A percentile compares a stretch with the other conserved stretches of the same genome.
phyloP scores from a whole-genome alignment of 495 filamentous ascomycete genomes.

The Penicillium salamii region DNA sequence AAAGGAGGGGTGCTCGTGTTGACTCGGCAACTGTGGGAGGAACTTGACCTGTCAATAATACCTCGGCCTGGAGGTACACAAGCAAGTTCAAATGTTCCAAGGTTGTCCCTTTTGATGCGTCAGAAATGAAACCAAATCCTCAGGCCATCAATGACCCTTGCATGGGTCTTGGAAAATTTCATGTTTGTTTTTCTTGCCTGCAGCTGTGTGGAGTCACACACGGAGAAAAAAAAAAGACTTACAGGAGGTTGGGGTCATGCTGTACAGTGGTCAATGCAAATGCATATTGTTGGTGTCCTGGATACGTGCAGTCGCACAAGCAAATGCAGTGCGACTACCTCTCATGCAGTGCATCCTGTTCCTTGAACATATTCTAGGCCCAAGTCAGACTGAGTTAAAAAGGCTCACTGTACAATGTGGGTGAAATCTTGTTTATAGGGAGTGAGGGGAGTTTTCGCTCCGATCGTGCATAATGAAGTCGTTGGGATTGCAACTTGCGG shows the following conservation, averaged over 20 bases:
- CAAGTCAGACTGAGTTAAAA: not conserved
- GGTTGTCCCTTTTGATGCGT: not conserved
- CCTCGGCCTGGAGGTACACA: no score
- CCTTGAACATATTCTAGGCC: not conserved
- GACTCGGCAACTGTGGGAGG: constrained; percentile 17
- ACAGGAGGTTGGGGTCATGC: constrained; percentile 12
- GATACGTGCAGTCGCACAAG: constrained; percentile 1
- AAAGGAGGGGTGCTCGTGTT: constrained; percentile 7
- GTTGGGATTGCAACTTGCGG: no score
- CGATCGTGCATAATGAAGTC: not conserved
- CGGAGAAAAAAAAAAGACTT: constrained; percentile 22
- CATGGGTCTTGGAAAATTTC: constrained; percentile 1
- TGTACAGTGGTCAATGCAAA: constrained; percentile 6
- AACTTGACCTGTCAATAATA: constrained; percentile 13
- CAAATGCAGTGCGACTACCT: not conserved
- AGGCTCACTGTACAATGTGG: not conserved
- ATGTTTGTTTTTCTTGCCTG: constrained; percentile 4
- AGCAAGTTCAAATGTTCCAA: no score
- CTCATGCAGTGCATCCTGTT: not conserved
- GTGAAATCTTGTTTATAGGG: not conserved
- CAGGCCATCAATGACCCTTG: constrained; percentile 4
- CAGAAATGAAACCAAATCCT: not conserved
- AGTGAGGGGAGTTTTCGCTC: not conserved
- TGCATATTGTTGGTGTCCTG: constrained; percentile 6
- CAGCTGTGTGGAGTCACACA: constrained; percentile 8